Conservation (phyloP, 768 basidiomycete species). For the Arthromyces matolae region DNA sequence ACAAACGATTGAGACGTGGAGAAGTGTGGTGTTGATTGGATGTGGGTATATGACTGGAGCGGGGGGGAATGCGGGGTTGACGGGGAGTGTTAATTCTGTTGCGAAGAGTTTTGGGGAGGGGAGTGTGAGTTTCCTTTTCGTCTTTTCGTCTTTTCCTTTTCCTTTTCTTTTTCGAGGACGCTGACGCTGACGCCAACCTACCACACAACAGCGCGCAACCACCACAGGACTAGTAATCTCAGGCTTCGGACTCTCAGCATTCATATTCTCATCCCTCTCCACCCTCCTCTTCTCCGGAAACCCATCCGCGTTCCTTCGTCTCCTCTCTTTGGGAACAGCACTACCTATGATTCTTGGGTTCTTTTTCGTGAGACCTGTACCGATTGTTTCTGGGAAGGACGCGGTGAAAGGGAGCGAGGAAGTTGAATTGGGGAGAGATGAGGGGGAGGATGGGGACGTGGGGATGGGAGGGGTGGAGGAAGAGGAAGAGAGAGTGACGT, state of each 20-base stretch:
- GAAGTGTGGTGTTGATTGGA: constrained; percentile 49
- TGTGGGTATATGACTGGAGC: constrained; percentile 73
- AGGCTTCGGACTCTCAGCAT: constrained; percentile 89
- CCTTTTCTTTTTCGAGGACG: constrained; percentile 1
- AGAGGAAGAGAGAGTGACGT: constrained; percentile 5
- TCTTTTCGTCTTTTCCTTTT: neutral
- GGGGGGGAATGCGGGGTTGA: constrained; percentile 71
- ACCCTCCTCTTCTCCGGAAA: constrained; percentile 72
- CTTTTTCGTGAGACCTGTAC: constrained; percentile 68
- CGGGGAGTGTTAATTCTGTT: constrained; percentile 71
- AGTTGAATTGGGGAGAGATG: too few species aligned
- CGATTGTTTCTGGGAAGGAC: constrained; percentile 35
- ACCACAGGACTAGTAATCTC: constrained; percentile 78
- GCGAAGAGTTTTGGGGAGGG: constrained; percentile 79
- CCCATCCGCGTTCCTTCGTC: constrained; percentile 70
- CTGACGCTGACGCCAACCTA: constrained; percentile 1
- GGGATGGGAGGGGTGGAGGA: too few species aligned
- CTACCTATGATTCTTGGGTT: constrained; percentile 77
- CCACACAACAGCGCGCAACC: constrained; percentile 56
- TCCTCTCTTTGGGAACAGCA: constrained; percentile 76
- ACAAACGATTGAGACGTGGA: constrained; percentile 38
- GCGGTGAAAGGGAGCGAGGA: neutral
- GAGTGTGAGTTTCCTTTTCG: constrained; percentile 46
- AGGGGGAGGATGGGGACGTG: too few species aligned
- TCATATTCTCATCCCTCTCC: constrained; percentile 79